phyloP scores from a whole-genome alignment of 495 filamentous ascomycete species.

The Copromyces sp. region DNA sequence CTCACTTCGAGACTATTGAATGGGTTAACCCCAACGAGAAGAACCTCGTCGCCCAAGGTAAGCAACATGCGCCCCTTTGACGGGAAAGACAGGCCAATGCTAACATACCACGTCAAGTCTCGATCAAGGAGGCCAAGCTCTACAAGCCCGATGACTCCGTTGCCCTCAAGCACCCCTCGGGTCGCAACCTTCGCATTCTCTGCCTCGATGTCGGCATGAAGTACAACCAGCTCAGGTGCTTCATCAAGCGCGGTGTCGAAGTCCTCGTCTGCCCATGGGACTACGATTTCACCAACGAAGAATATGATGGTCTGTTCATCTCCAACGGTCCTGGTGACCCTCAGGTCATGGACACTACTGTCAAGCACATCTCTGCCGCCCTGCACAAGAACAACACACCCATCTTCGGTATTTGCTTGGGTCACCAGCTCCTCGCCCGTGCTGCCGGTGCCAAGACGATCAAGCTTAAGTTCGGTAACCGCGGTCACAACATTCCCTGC shows the following conservation, averaged over 20 bases:
- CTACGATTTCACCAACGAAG: constrained; percentile 76
- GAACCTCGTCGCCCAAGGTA: constrained; percentile 91
- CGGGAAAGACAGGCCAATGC: constrained; percentile 7
- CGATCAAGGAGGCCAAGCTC: constrained; percentile 68
- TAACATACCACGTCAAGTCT: constrained; percentile 52
- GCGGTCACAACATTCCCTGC: constrained; percentile 97
- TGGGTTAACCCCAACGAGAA: constrained; percentile 88
- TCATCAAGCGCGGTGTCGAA: constrained; percentile 84
- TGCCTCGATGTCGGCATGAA: constrained; percentile 96
- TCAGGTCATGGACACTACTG: constrained; percentile 64
- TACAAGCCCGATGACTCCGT: constrained; percentile 58
- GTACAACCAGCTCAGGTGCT: constrained; percentile 91
- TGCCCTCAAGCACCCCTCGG: constrained; percentile 71
- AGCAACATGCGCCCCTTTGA: constrained; percentile 27
- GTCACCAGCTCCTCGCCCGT: constrained; percentile 87
- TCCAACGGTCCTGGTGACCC: constrained; percentile 97
- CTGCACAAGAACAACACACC: constrained; percentile 68
- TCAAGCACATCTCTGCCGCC: constrained; percentile 61
- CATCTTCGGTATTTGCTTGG: constrained; percentile 93
- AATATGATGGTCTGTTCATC: constrained; percentile 94
- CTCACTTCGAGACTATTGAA: constrained; percentile 60
- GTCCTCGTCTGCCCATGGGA: constrained; percentile 93
- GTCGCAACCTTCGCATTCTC: constrained; percentile 72
- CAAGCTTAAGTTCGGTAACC: constrained; percentile 99
- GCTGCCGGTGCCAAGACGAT: constrained; percentile 77